Conservation (phyloP, 768 basidiomycete genomes). For the Tephrocybe sp. region DNA sequence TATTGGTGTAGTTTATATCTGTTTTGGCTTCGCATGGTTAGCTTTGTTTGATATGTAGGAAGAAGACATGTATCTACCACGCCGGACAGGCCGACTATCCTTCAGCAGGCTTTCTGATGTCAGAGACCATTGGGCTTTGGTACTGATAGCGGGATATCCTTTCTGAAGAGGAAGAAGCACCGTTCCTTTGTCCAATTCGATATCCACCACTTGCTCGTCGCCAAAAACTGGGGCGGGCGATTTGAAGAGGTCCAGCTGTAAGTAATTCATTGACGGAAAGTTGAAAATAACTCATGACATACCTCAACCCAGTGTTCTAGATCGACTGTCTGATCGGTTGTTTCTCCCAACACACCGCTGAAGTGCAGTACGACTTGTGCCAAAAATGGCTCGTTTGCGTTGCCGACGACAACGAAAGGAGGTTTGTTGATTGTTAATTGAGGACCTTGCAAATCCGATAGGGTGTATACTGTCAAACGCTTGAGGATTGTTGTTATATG, state of each 20-base stretch:
- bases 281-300: slow-evolving; percentile 10
- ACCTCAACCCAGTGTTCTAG: slow-evolving; percentile 61
- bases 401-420: slow-evolving; percentile 47
- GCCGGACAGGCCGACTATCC: no score
- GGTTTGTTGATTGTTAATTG: slow-evolving; percentile 29
- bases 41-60: no score
- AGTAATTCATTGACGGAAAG: neutral
- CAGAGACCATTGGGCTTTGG: slow-evolving; percentile 37
- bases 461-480: slow-evolving; percentile 34
- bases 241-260: slow-evolving; percentile 43
- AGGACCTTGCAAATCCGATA: slow-evolving; percentile 17
- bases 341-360: slow-evolving; percentile 29
- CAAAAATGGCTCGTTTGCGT: slow-evolving; percentile 42
- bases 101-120: neutral
- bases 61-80: no score
- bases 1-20: slow-evolving; percentile 22
- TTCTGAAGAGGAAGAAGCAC: slow-evolving; percentile 32
- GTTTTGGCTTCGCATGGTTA: no score
- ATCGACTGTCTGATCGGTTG: slow-evolving; percentile 32
- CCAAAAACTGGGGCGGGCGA: slow-evolving; percentile 33
- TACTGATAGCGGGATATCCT: slow-evolving; percentile 30
- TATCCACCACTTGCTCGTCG: slow-evolving; percentile 52
- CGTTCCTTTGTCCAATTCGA: slow-evolving; percentile 51
- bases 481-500: slow-evolving; percentile 47
- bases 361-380: slow-evolving; percentile 49